Base-by-base conservation (phyloP, 2,329 filamentous ascomycete genomes). In the Alternaria arborescens region DNA sequence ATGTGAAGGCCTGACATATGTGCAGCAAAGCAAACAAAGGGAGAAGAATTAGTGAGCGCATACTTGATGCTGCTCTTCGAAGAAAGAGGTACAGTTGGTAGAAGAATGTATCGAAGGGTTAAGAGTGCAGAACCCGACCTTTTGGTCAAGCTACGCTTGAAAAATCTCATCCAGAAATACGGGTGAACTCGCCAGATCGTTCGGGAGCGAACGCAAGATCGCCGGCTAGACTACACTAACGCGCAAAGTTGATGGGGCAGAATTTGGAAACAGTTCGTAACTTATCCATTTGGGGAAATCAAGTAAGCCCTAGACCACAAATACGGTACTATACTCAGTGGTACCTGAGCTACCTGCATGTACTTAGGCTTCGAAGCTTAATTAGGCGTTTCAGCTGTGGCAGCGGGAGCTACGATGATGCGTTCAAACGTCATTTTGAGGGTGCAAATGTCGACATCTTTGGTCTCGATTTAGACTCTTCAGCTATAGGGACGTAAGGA, bases 1-100 rank as follows among this genome's bases (percentile, higher is more conserved):
- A 46, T n/a, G 18, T n/a, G 26, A 60, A 57, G n/a, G 46, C 58
- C 28, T 47, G 46, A 36, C 58, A 60, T 60, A 30, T 26, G n/a
- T 60, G 58, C 18, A 52, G 28, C 22, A 60, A 4, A 22, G 20
- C 40, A 30, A 60, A 52, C 8, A 60, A 12, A 11, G 41, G 40
- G 8, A 60, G 34, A 22, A 60, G 40, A 36, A 60, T 52, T 4
- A 57, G 57, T 12, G 53, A 40, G 18, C 41, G 58, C 58, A 60
- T 60, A 26, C 20, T 60, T 41, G 38, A 51, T 34, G 52, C 40
- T 38, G 6, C 32, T 43, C 32, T 26, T 20, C 18, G 28, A 12
- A 6, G 12, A 28, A 18, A 52, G 22, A 34, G 20, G 40, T 14
- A 22, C 0, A 8, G 7, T 41, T 38, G 12, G 40, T 4, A 52